phyloP scores from a whole-genome alignment of 1,139 yeast species.

The Meyerozyma carpophila region DNA sequence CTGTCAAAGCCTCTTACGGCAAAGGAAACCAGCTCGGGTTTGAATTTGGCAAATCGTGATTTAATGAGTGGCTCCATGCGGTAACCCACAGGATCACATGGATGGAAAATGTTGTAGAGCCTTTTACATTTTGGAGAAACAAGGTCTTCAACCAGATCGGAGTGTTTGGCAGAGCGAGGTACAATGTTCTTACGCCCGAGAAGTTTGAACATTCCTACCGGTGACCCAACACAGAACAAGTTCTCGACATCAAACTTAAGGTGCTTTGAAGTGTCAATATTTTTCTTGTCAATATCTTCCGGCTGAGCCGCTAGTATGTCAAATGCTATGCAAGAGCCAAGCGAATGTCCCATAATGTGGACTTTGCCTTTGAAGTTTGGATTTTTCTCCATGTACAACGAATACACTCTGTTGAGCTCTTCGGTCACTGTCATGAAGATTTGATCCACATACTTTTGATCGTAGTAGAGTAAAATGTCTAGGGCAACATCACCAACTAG shows the following conservation, averaged over 20 bases:
- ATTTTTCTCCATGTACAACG: constrained; percentile 53
- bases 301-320: constrained; percentile 69
- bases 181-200: constrained; percentile 54
- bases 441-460: constrained; percentile 60
- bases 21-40: constrained; percentile 59
- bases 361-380: constrained; percentile 77
- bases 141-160: constrained; percentile 11
- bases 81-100: constrained; percentile 86
- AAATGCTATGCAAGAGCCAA: constrained; percentile 81
- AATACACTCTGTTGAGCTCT: constrained; percentile 69
- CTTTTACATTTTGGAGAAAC: constrained; percentile 51
- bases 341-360: constrained; percentile 83
- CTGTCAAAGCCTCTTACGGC: constrained; percentile 46
- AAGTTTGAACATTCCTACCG: constrained; percentile 80
- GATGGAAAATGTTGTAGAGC: constrained; percentile 76
- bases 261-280: constrained; percentile 20
- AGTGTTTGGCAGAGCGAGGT: constrained; percentile 25
- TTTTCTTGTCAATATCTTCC: constrained; percentile 14
- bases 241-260: constrained; percentile 70
- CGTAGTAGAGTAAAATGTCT: constrained; percentile 81
- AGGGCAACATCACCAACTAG: constrained; percentile 81
- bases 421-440: constrained; percentile 61
- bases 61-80: constrained; percentile 77
- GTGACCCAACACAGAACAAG: constrained; percentile 81
- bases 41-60: constrained; percentile 46